Percentiles rank a stretch among this genome's conserved stretches.
Evolutionary conservation across 331 rosid genomes (phyloP).

Genomic region (Telfairia occidentalis): DNA sequence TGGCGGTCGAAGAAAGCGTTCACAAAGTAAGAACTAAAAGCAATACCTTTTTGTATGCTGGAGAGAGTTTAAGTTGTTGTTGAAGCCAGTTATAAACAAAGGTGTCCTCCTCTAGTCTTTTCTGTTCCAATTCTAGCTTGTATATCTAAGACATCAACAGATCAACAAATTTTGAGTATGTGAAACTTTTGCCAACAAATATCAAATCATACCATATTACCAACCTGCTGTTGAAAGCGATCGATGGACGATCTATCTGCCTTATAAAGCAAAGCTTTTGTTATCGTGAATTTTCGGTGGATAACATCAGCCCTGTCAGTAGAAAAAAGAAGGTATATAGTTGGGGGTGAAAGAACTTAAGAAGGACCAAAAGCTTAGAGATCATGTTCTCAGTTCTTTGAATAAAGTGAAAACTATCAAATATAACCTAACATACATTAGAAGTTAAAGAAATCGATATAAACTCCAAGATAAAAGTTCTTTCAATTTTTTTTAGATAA

Average conservation of each 20-base stretch:
- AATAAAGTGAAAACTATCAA: neutral
- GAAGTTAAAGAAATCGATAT: neutral
- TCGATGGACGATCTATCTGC: conserved; percentile 81
- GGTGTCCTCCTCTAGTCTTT: conserved; percentile 83
- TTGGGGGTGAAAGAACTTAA: neutral
- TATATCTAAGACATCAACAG: conserved; percentile 43
- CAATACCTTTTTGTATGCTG: conserved; percentile 78
- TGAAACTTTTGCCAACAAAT: neutral
- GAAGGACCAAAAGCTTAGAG: neutral
- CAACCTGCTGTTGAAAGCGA: conserved; percentile 77
- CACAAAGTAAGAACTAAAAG: neutral
- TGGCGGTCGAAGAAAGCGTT: neutral
- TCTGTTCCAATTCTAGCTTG: conserved; percentile 75
- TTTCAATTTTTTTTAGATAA: no score
- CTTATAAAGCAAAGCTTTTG: conserved; percentile 64
- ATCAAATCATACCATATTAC: conserved; percentile 10
- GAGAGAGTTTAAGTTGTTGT: conserved; percentile 87
- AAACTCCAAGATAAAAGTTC: neutral
- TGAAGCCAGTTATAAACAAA: conserved; percentile 81
- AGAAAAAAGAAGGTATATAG: conserved; percentile 3
- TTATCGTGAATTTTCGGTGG: conserved; percentile 67
- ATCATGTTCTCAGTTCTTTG: neutral
- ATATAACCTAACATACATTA: neutral
- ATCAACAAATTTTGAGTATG: conserved; percentile 12
- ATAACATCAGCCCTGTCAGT: conserved; percentile 59